Base-by-base conservation (phyloP, 2,329 filamentous ascomycete genomes). In the Diaporthe helianthi region DNA sequence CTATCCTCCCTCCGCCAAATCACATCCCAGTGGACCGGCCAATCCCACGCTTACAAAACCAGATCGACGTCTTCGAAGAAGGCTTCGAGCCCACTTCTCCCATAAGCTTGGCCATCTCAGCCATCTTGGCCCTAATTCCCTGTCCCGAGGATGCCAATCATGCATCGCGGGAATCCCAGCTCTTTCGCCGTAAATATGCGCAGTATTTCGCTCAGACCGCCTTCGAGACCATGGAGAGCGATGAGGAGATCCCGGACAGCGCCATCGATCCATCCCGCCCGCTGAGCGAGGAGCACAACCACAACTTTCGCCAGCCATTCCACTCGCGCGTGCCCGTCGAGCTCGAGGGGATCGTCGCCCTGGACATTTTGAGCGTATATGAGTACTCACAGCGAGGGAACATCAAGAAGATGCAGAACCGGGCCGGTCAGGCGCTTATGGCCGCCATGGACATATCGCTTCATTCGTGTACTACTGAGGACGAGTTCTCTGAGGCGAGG, bases 321-420 rank as follows among this genome's bases (percentile, higher is more conserved):
- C 84, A 86, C 72, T 76, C 81, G 0, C 74, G 76, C 3, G 78
- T 83, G 6, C 83, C 83, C 3, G 68, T 82, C 1, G 82, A 85
- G 69, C 75, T 84, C 5, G 84, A 86, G 73, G 80, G 79, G 73
- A 80, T 85, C 46, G 77, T 86, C 36, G 83, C 84, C 3, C 76
- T 86, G 41, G 77, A 84, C 60, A 72, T 86, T 15, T 75, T 86
- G 2, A 84, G 83, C 72, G 79, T 84, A 6, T 86, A 86, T 73
- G 84, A 86, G 74, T 86, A 86, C 75, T 81, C 83, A 0, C 84
- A 86, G 70, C 79, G 84, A 7, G 84, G 84, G 1, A 86, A 86
- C 72, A 75, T 86, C 71, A 82, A 83, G 71, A 86, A 85, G 74
- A 85, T 86, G 83, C 78, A 81, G 66, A 81, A 79, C 68, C 79